phyloP scores from a whole-genome alignment of 257 asterid genomes.

The Gardenia jasminoides region DNA sequence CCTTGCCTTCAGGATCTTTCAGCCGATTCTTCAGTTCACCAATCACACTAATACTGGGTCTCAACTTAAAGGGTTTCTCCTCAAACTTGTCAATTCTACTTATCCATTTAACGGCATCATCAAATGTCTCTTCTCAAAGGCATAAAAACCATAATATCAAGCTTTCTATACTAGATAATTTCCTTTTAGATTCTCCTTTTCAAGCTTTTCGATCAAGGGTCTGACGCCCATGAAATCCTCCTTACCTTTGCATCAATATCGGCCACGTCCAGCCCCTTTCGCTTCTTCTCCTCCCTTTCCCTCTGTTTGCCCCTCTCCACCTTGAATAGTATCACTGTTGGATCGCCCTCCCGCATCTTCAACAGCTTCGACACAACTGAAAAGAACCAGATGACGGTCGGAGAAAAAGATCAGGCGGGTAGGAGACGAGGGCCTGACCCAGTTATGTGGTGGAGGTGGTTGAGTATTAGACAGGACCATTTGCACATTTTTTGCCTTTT shows the following conservation, averaged over 20 bases:
- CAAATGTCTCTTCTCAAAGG: constrained; percentile 58
- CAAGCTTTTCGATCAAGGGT: constrained; percentile 46
- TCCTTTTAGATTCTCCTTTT: constrained; percentile 37
- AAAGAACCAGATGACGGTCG: constrained; percentile 13
- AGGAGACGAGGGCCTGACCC: constrained; percentile 4
- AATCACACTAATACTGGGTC: constrained; percentile 80
- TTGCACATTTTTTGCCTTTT: not conserved
- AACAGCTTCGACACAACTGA: not conserved
- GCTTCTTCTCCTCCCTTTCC: constrained; percentile 53
- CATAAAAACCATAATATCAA: constrained; percentile 7
- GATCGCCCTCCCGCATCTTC: constrained; percentile 31
- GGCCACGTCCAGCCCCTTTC: constrained; percentile 52
- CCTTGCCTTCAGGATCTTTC: constrained; percentile 88
- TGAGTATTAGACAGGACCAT: constrained; percentile 21
- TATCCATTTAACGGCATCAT: constrained; percentile 72
- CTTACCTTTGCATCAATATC: constrained; percentile 55
- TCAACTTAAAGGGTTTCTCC: constrained; percentile 63
- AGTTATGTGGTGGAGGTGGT: constrained; percentile 16
- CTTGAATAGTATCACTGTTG: constrained; percentile 30
- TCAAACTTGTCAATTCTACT: constrained; percentile 74
- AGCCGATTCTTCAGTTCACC: constrained; percentile 85
- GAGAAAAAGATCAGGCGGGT: constrained; percentile 4
- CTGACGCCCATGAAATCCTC: constrained; percentile 52
- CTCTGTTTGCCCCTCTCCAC: constrained; percentile 39
- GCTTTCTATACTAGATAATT: not conserved